A percentile compares a stretch with the other conserved stretches of the same genome.
Evolutionary conservation across 1,139 yeast species (phyloP).

Genomic region (Pichia sp.): DNA sequence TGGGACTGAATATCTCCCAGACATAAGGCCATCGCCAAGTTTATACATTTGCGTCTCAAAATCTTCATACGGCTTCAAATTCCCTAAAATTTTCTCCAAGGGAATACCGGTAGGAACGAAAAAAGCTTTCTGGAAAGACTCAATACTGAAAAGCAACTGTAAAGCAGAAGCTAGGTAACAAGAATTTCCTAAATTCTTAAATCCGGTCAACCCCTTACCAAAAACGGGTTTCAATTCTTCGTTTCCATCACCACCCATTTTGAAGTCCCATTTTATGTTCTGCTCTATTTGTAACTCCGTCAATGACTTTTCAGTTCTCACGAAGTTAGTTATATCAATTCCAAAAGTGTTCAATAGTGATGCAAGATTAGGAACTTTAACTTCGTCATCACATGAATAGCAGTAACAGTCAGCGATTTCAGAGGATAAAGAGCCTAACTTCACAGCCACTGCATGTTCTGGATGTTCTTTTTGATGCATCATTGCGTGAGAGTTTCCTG

Average conservation of each 20-base stretch:
- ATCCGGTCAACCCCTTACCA: constrained; percentile 72
- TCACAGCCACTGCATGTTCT: constrained; percentile 78
- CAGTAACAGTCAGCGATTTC: constrained; percentile 81
- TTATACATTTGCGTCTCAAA: constrained; percentile 70
- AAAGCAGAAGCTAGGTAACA: constrained; percentile 83
- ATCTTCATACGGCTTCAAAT: constrained; percentile 58
- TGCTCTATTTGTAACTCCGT: constrained; percentile 90
- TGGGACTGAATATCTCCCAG: constrained; percentile 70
- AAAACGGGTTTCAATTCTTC: constrained; percentile 58
- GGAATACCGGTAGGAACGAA: constrained; percentile 32
- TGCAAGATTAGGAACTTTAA: constrained; percentile 61
- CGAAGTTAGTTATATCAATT: constrained; percentile 55
- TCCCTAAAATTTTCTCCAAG: constrained; percentile 29
- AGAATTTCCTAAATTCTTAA: constrained; percentile 86
- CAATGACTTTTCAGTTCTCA: constrained; percentile 77
- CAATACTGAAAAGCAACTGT: constrained; percentile 58
- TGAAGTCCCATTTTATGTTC: constrained; percentile 89
- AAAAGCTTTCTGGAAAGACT: constrained; percentile 29
- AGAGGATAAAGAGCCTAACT: constrained; percentile 80
- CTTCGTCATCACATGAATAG: constrained; percentile 84
- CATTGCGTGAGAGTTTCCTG: constrained; percentile 90
- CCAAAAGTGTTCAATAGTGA: constrained; percentile 56
- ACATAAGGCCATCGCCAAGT: constrained; percentile 70
- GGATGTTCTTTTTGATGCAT: constrained; percentile 52
- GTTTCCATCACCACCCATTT: constrained; percentile 71